Evolutionary conservation across 2,329 filamentous ascomycete species (phyloP), one percentile per base, ranked within the genome.

Genomic region (Ambrosiella beaveri): DNA sequence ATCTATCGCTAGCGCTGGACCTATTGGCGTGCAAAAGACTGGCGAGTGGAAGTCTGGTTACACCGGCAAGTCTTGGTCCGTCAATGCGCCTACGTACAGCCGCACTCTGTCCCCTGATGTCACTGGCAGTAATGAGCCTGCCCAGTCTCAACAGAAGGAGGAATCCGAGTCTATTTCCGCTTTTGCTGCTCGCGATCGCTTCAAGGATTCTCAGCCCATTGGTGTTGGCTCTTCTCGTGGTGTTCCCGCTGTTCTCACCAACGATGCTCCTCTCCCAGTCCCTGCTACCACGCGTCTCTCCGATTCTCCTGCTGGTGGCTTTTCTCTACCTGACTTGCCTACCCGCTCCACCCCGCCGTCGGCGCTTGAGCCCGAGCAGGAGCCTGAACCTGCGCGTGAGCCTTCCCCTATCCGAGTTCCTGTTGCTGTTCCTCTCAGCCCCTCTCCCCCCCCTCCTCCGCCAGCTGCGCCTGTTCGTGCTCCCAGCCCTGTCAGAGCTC

Each of bases 31-130:
- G 55, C 88, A 95, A 68, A 75, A 77, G 66, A 94, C 86, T 65
- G 88, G 86, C 61, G 83, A 88, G 61, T 96, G 90, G 90, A 89
- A 91, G 76, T 95, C 89, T 69, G 86, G 88, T 15, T 96, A 96
- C 68, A 74, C 76, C 54, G 91, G 91, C 62, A 97, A 95, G 74
- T 84, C 81, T 39, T 97, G 91, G 91, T 73, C 89, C 2, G 88
- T 96, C 37, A 81, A 89, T 65, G 88, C 85, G 9, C 62, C 69
- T 27, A 80, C 79, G 8, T 90, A 82, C 57, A 84, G 84, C 15
- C 83, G 82, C 58, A 81, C 81, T 60, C 73, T 76, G 7, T 62
- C 73, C 40, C 75, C 75, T 19, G 82, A 91, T 65, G 76, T 77
- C 62, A 86, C 85, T 2, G 86, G 84, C 39, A 75, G 76, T 54